Evolutionary conservation across 208 protist genomes (phyloP).

Genomic region (Trypanosoma brucei): DNA sequence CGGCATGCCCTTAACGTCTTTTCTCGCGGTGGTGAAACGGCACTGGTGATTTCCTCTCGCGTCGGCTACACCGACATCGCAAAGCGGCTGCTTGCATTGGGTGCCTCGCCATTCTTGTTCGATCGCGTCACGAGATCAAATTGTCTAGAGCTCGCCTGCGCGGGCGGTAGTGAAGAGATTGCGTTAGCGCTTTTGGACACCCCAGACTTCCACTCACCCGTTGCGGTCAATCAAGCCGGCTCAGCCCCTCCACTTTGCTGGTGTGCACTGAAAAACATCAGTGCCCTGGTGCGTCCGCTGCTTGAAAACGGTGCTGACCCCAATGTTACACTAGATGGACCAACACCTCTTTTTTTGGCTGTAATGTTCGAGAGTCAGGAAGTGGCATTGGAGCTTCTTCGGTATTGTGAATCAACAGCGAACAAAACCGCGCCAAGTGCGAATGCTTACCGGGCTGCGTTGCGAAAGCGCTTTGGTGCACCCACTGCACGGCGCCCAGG

Average conservation of each 20-base stretch:
- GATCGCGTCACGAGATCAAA: slow-evolving; percentile 62
- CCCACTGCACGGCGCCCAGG: no score
- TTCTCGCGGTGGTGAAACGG: slow-evolving; percentile 60
- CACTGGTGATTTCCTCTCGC: slow-evolving; percentile 56
- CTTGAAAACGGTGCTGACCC: slow-evolving; percentile 52
- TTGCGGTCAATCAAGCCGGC: slow-evolving; percentile 69
- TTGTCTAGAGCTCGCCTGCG: slow-evolving; percentile 71
- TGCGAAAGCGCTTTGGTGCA: background rate
- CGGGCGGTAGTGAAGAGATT: slow-evolving; percentile 56
- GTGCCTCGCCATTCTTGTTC: slow-evolving; percentile 53
- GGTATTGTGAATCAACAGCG: slow-evolving; percentile 11
- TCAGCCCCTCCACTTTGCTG: slow-evolving; percentile 74
- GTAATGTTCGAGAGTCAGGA: slow-evolving; percentile 60
- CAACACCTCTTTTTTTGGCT: slow-evolving; percentile 61
- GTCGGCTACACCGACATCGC: slow-evolving; percentile 49
- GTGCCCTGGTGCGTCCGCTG: slow-evolving; percentile 46
- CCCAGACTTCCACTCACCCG: slow-evolving; percentile 34
- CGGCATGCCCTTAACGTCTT: slow-evolving; percentile 55
- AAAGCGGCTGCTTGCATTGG: slow-evolving; percentile 55
- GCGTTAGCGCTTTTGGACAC: slow-evolving; percentile 41
- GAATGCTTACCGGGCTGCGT: background rate
- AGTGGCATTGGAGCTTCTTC: slow-evolving; percentile 56
- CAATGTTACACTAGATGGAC: slow-evolving; percentile 50
- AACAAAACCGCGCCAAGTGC: background rate
- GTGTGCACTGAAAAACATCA: slow-evolving; percentile 75